Percentiles rank a stretch among this genome's conserved stretches.
Conservation (phyloP, 768 basidiomycete species). For the Naematelia aurantialba region DNA sequence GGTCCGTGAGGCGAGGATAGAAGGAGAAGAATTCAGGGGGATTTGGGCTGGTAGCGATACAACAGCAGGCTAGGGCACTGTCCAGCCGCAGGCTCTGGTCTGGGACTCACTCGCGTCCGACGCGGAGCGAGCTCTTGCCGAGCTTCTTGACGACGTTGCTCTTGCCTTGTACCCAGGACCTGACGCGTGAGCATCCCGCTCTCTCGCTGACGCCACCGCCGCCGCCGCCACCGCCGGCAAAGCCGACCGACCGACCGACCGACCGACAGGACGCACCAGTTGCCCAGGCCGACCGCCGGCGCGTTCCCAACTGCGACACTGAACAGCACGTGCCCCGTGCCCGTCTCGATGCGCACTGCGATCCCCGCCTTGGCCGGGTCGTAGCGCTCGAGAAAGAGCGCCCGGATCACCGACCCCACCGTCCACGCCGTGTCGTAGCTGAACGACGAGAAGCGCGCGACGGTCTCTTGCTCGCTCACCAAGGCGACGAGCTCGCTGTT, state of each 20-base stretch:
- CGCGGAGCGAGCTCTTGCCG: slow-evolving; percentile 22
- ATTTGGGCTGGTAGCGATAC: neutral
- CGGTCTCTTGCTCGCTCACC: neutral
- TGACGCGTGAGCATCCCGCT: slow-evolving; percentile 1
- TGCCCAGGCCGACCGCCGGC: slow-evolving; percentile 16
- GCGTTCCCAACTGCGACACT: slow-evolving; percentile 18
- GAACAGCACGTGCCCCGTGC: slow-evolving; percentile 16
- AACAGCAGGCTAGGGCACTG: too few relatives aligned
- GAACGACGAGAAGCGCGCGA: slow-evolving; percentile 8
- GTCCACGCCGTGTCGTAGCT: slow-evolving; percentile 15
- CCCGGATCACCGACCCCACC: slow-evolving; percentile 14
- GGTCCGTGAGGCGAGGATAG: slow-evolving; percentile 1
- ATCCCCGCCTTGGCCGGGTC: neutral
- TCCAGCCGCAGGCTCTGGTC: too few relatives aligned
- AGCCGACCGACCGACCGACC: too few relatives aligned
- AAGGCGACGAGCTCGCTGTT: neutral
- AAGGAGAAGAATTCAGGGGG: neutral
- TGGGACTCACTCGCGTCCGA: slow-evolving; percentile 31
- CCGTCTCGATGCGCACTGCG: slow-evolving; percentile 15
- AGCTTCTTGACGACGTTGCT: slow-evolving; percentile 24
- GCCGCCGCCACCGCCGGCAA: too few relatives aligned
- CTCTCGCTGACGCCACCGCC: neutral
- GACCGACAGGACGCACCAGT: slow-evolving; percentile 16
- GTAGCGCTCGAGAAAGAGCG: slow-evolving; percentile 12
- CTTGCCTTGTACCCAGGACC: slow-evolving; percentile 35